Evolutionary conservation across 2,329 filamentous ascomycete genomes (phyloP), one percentile per base, ranked within the genome.

Genomic region (Neonectria coccinea): DNA sequence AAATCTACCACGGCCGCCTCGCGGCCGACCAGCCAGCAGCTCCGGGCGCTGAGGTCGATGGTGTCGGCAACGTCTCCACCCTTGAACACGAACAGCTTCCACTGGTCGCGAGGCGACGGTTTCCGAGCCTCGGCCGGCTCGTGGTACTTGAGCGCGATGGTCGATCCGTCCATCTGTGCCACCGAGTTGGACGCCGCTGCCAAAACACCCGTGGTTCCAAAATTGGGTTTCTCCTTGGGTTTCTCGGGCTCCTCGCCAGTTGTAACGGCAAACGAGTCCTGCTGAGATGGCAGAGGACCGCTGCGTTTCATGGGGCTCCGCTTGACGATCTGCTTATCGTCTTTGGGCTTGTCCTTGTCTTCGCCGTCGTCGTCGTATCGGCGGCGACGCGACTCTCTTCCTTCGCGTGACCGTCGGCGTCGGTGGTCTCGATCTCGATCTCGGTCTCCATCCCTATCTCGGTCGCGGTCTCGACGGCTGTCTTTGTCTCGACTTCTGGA

Each of bases 21-120:
- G 51, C 94, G 86, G 1, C 96, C 96, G 9, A 97, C 82, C 25
- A 99, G 83, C 96, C 96, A 99, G 81, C 93, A 97, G 74, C 91
- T 97, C 65, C 93, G 89, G 60, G 84, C 81, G 62, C 87, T 85
- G 53, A 99, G 84, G 63, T 93, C 89, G 22, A 97, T 85, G 1
- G 93, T 97, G 75, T 97, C 93, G 36, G 97, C 78, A 3, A 97
- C 85, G 61, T 94, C 92, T 29, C 86, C 79, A 11, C 89, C 92
- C 76, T 97, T 97, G 86, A 99, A 99, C 22, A 97, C 87, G 77
- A 97, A 98, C 52, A 99, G 83, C 65, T 92, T 92, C 95, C 95
- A 99, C 62, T 88, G 82, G 70, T 96, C 89, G 59, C 89, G 90
- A 1, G 91, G 76, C 0, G 94, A 86, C 0, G 96, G 93, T 72